Base-by-base conservation (phyloP, 78 protist genomes). In the Tieghemostelium lacteum region DNA sequence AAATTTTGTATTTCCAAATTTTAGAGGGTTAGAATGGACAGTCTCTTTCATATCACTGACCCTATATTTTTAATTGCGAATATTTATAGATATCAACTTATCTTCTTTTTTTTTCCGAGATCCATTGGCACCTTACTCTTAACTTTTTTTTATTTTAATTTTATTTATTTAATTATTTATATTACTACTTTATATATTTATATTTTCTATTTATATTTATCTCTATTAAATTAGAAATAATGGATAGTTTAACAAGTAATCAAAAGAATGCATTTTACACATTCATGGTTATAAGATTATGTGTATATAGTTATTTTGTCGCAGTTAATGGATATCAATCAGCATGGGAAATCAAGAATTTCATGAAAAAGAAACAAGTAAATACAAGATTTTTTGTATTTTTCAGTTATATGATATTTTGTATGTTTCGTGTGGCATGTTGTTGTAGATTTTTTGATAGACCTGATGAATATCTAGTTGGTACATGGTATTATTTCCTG, bases 381-480 rank as follows among this genome's bases (percentile, higher is more conserved):
- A 57, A 57, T 22, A 57, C 63, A 5, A 57, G 63, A 57, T 57
- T 57, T 57, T 57, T 57, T 57, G 63, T 57, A 57, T 57, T 57
- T 16, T 7, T 16, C 8, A 19, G 29, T 4, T 16, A 19, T 4
- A n/a, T 22, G 17, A 5, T 57, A 16, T 57, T 7, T 57, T 57
- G 63, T 57, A 17, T 16, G 17, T 57, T 14, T 22, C 6, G 63
- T 19, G 26, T 57, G 17, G 63, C 63, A n/a, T n/a, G n/a, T n/a
- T n/a, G n/a, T n/a, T n/a, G n/a, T n/a, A n/a, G 54, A 57, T 57
- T 57, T 57, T 57, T 22, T 17, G 16, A n/a, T 16, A 57, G 69
- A 62, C 2, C 36, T 8, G 3, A 19, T 22, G n/a, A 67, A 67
- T 42, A 67, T 36, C 40, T 39, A 12, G n/a, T 36, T 19, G 37